A percentile compares a stretch with the other conserved stretches of the same genome.
phyloP scores from a whole-genome alignment of 495 filamentous ascomycete genomes.

The Oleoguttula mirabilis region DNA sequence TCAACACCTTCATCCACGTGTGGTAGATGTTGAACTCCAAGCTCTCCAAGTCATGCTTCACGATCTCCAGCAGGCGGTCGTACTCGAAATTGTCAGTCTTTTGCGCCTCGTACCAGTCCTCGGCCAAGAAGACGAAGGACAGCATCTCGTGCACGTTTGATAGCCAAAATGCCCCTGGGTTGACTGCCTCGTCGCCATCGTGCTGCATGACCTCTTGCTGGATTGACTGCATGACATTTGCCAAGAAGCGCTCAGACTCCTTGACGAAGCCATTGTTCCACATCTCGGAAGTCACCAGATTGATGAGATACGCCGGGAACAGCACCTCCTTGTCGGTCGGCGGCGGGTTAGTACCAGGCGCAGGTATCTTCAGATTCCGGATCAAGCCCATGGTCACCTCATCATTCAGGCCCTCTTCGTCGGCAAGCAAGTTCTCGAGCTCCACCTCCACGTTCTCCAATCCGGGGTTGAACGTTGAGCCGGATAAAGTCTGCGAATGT shows the following conservation, averaged over 20 bases:
- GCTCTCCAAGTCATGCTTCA: constrained; percentile 97
- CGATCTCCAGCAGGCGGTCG: constrained; percentile 92
- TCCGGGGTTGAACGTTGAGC: constrained; percentile 60
- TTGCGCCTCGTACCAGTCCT: constrained; percentile 99
- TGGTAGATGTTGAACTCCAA: constrained; percentile 99
- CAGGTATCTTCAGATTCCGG: constrained; percentile 87
- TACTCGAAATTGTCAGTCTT: constrained; percentile 99
- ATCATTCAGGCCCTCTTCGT: constrained; percentile 90
- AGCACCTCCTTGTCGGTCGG: constrained; percentile 96
- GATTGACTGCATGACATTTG: constrained; percentile 99
- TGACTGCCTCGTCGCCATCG: constrained; percentile 93
- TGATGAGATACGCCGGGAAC: constrained; percentile 97
- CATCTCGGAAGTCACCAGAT: constrained; percentile 98
- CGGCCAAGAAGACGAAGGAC: constrained; percentile 96
- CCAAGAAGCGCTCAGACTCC: constrained; percentile 95
- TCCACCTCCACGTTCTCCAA: constrained; percentile 85
- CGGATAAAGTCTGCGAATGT: constrained; percentile 53
- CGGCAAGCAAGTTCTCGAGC: constrained; percentile 81
- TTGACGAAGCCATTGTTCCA: constrained; percentile 99
- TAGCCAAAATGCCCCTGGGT: constrained; percentile 96
- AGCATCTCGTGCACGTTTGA: constrained; percentile 99
- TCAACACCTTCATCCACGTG: constrained; percentile 99
- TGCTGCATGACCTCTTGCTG: constrained; percentile 99
- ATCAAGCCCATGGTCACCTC: constrained; percentile 94
- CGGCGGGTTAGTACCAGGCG: constrained; percentile 67